Evolutionary conservation across 345 rosid species (phyloP).

Genomic region (Sonneratia caseolaris): DNA sequence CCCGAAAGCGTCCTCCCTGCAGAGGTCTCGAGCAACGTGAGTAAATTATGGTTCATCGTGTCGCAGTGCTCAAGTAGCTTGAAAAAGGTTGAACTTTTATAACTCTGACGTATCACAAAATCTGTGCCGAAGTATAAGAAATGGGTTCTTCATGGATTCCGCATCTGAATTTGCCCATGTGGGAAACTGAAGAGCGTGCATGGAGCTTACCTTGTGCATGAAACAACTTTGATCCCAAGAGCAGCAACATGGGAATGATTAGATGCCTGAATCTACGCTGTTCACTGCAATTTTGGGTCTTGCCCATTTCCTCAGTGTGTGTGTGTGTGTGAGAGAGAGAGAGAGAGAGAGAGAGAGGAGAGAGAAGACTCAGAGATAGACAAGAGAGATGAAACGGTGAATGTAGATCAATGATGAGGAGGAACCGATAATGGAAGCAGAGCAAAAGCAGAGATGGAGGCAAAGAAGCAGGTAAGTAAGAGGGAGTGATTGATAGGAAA

Average conservation of each 20-base stretch:
- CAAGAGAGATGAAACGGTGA: background rate
- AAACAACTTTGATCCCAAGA: background rate
- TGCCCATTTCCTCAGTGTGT: background rate
- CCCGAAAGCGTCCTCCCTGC: background rate
- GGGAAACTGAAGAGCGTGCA: too few species aligned
- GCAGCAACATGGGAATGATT: background rate
- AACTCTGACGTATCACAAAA: background rate
- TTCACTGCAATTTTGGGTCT: background rate
- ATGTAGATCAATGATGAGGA: background rate
- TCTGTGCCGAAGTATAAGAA: too few species aligned
- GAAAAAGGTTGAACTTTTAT: background rate
- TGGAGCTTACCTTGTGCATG: background rate
- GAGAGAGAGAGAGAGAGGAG: background rate
- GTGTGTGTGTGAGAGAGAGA: background rate
- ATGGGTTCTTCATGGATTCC: background rate
- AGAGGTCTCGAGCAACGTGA: background rate
- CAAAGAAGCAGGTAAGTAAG: background rate
- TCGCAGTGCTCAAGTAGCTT: too few species aligned
- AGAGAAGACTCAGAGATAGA: too few species aligned
- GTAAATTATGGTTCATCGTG: background rate
- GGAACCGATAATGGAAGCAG: background rate
- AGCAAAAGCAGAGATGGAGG: background rate
- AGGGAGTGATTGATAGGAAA: background rate
- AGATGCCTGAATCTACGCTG: background rate
- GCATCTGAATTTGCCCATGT: background rate